Evolutionary conservation across 352 stramenopile genomes (phyloP), one percentile per base, ranked within the genome.

Genomic region (Albugo candida): DNA sequence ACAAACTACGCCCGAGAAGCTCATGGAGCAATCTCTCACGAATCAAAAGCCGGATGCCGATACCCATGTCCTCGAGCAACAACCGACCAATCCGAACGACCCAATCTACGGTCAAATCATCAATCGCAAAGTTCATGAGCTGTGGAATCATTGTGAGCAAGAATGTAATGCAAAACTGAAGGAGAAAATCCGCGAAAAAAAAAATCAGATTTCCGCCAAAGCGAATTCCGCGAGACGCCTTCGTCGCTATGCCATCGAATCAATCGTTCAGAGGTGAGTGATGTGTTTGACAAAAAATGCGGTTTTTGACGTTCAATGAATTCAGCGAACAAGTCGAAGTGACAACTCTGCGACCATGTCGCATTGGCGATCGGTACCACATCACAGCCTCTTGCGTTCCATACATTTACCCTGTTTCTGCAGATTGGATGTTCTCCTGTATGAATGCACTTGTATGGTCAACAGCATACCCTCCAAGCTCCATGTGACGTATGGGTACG

Each of bases 171-270:
- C 51, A 2, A 78, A 68, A 49, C 57, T 87, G 13, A 61, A 62
- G 21, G 53, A 55, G 6, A 91, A 87, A 58, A 80, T 87, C 50
- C 61, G 72, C n/a, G 77, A 91, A 40, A 91, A 91, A 49, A 55
- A 78, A 42, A 56, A 66, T 31, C 77, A 91, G 55, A 71, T 91
- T 18, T 65, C 62, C 13, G 53, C 56, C 19, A 68, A 75, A 1
- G 74, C 76, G 10, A 62, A 83, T 39, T 58, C 63, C 10, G 72
- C 72, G 8, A 71, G 83, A 52, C 47, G 53, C n/a, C 65, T 91
- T 40, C 70, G 74, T 2, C 50, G 55, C 13, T 62, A 62, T 0
- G 77, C 69, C 14, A 64, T 91, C 39, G 52, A 58, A 19, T 42
- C 59, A 37, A 74, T 91, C 49, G 64, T 87, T 44, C 47, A 82